Percentiles rank a stretch among this genome's conserved stretches.
phyloP scores from a whole-genome alignment of 148 eudicot species.

The Persicaria maculosa region DNA sequence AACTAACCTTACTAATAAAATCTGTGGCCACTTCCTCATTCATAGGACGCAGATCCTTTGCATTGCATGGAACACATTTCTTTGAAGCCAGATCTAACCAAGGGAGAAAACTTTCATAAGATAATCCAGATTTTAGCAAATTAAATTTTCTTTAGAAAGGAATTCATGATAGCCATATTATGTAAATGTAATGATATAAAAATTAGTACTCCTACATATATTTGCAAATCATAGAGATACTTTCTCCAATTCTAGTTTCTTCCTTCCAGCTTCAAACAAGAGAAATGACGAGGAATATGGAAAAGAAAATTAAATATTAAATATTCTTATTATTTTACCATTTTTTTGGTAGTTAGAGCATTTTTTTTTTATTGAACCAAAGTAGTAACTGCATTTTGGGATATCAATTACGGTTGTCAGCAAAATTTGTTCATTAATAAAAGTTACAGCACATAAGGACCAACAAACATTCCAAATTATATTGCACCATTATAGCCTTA shows the following conservation, averaged over 20 bases:
- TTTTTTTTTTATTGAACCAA: neutral
- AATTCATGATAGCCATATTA: neutral
- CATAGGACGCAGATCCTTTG: conserved; percentile 69
- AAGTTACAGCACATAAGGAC: neutral
- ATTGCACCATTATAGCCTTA: neutral
- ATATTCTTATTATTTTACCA: neutral
- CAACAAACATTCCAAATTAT: neutral
- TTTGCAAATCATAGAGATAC: neutral
- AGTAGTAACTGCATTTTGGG: neutral
- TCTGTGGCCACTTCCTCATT: conserved; percentile 56
- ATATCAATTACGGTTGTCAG: neutral
- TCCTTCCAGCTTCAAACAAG: neutral
- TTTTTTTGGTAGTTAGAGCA: neutral
- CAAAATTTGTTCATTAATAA: neutral
- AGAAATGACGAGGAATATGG: neutral
- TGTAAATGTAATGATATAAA: neutral
- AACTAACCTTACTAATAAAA: conserved; percentile 45
- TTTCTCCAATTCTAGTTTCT: neutral
- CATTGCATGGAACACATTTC: conserved; percentile 87
- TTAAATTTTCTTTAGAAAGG: neutral
- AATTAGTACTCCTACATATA: neutral
- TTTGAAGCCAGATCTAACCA: conserved; percentile 57
- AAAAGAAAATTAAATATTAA: neutral
- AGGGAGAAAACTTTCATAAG: conserved; percentile 7
- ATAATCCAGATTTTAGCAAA: neutral